Base-by-base conservation (phyloP, 2,329 filamentous ascomycete genomes). In the Fusarium devonianum region DNA sequence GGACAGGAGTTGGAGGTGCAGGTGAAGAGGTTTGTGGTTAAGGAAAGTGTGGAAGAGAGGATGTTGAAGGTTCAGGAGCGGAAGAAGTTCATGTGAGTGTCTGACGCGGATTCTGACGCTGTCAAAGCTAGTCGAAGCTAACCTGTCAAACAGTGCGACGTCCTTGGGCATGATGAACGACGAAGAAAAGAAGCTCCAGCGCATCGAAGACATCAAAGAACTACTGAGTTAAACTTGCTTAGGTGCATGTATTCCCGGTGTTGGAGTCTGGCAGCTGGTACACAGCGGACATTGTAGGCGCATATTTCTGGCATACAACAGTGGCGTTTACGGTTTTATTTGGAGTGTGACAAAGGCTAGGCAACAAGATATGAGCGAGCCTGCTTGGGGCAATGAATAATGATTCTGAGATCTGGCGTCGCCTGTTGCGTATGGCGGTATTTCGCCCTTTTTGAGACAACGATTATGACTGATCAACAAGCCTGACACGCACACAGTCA, bases 101-200 rank as follows among this genome's bases (percentile, higher is more conserved):
- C 17, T 22, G 22, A 30, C 26, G 36, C n/a, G n/a, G n/a, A n/a
- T n/a, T n/a, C n/a, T n/a, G n/a, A n/a, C n/a, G n/a, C n/a, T n/a
- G n/a, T n/a, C n/a, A n/a, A n/a, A n/a, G n/a, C n/a, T n/a, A 25
- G 5, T 25, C 12, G 30, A 35, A 29, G 69, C 59, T 52, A 49
- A 53, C 43, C 26, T 32, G 4, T 33, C 17, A 21, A 16, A 37
- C 49, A 96, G 92, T 75, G 94, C 94, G n/a, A 92, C 89, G 12
- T 94, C 90, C 0, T 75, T 99, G 23, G 94, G 94, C 1, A 93
- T 99, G 85, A 95, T 96, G 84, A 88, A 81, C 44, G 92, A 97
- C 54, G 92, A 97, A 58, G 92, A 97, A 72, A 96, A 94, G 81
- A 91, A 87, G 68, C 77, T 91, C 53, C 89, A 94, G 70, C 80